Conservation (phyloP, 257 asterid genomes). For the Salvia hispanica region DNA sequence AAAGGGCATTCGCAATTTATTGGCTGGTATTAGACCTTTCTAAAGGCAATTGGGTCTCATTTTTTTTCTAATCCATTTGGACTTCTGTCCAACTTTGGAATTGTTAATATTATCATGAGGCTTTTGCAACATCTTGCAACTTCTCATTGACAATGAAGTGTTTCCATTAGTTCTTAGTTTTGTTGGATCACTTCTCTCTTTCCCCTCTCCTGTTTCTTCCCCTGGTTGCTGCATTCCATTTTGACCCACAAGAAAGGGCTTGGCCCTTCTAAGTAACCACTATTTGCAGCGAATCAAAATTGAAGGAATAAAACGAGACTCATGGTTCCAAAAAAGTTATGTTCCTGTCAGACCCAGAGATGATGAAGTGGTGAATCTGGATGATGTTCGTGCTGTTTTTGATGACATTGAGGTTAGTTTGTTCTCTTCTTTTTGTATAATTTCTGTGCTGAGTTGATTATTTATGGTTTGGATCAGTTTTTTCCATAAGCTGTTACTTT, state of each 20-base stretch:
- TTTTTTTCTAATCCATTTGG: conserved; percentile 7
- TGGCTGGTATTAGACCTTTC: background rate
- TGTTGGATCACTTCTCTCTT: background rate
- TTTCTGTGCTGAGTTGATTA: conserved; percentile 49
- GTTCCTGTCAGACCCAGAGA: conserved; percentile 61
- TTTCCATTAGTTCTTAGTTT: background rate
- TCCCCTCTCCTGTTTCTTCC: conserved; percentile 1
- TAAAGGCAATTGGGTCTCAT: conserved; percentile 16
- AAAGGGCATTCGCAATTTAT: conserved; percentile 1
- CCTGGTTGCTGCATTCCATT: conserved; percentile 14
- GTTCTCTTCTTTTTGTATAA: conserved; percentile 20
- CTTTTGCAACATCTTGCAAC: background rate
- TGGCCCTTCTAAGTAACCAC: conserved; percentile 27
- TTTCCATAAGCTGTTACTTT: background rate
- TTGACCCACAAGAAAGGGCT: conserved; percentile 25
- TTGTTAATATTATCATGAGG: conserved; percentile 3
- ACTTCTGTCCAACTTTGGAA: background rate
- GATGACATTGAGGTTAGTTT: conserved; percentile 74
- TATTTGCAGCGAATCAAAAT: conserved; percentile 77
- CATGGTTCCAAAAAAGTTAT: conserved; percentile 78
- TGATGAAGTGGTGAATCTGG: conserved; percentile 83
- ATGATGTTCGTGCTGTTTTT: conserved; percentile 85
- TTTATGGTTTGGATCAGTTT: conserved; percentile 25
- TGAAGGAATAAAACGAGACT: conserved; percentile 68
- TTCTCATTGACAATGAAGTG: background rate